Percentiles rank a stretch among this genome's conserved stretches.
Conservation (phyloP, 768 basidiomycete genomes). For the Suillus plorans region DNA sequence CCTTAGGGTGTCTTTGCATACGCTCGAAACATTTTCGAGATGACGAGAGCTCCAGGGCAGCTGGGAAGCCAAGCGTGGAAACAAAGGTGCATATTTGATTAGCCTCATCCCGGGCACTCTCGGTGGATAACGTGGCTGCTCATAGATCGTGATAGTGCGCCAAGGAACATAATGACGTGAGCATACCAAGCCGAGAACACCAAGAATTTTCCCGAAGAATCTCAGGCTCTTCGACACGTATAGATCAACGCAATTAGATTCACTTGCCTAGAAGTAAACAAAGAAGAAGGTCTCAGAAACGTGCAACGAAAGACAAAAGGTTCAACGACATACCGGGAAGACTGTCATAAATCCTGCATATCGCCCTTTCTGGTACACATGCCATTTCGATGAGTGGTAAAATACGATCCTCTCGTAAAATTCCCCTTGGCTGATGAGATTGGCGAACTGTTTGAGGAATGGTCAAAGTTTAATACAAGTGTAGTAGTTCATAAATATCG, state of each 20-base stretch:
- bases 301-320: not conserved
- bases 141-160: not conserved
- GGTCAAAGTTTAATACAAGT: not conserved
- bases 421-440: not conserved
- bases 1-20: slow-evolving; percentile 6
- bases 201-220: not conserved
- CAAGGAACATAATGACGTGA: not conserved
- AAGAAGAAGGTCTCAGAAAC: not conserved
- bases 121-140: slow-evolving; percentile 16
- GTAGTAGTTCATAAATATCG: not conserved
- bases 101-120: slow-evolving; percentile 18
- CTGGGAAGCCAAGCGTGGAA: slow-evolving; percentile 17
- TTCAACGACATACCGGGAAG: not conserved
- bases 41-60: slow-evolving; percentile 7
- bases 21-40: not conserved
- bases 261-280: not conserved
- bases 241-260: not conserved
- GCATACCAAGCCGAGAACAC: not conserved
- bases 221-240: not conserved
- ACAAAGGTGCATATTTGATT: slow-evolving; percentile 17
- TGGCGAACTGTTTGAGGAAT: not conserved
- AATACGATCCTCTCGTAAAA: not conserved
- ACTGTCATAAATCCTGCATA: not conserved
- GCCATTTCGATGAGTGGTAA: not conserved
- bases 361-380: not conserved